Evolutionary conservation across 2,329 filamentous ascomycete genomes (phyloP).

Genomic region (Fusarium odoratissimum): DNA sequence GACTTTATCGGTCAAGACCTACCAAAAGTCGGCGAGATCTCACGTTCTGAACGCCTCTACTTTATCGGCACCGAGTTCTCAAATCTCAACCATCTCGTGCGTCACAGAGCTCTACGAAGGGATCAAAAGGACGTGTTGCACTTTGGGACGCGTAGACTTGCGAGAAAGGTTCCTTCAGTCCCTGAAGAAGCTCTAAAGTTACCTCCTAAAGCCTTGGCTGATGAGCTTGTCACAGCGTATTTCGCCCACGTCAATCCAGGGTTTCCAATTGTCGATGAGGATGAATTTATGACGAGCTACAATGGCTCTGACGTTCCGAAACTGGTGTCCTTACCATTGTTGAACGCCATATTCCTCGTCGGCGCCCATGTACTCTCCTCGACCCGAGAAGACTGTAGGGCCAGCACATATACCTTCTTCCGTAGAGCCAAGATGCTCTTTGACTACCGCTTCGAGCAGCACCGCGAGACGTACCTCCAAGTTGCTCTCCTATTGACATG

Average conservation of each 20-base stretch:
- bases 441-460: conserved; percentile 64
- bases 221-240: conserved; percentile 62
- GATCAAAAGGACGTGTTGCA: conserved; percentile 48
- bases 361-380: conserved; percentile 61
- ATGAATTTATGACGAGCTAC: conserved; percentile 63
- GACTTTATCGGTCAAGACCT: conserved; percentile 63
- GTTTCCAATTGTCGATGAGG: conserved; percentile 64
- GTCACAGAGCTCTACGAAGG: conserved; percentile 54
- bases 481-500: conserved; percentile 65
- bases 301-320: conserved; percentile 57
- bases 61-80: conserved; percentile 68
- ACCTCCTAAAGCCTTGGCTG: conserved; percentile 59
- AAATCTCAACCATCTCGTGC: conserved; percentile 66
- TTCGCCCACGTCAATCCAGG: conserved; percentile 63
- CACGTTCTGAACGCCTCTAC: conserved; percentile 59
- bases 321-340: conserved; percentile 59
- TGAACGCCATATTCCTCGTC: conserved; percentile 63
- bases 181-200: conserved; percentile 61
- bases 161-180: conserved; percentile 54
- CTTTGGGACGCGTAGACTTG: conserved; percentile 49
- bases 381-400: conserved; percentile 54
- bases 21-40: conserved; percentile 58
- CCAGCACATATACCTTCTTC: conserved; percentile 60
- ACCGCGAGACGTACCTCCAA: conserved; percentile 65
- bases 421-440: conserved; percentile 64